phyloP scores from a whole-genome alignment of 306 rosid genomes.

The Rosa chinensis region DNA sequence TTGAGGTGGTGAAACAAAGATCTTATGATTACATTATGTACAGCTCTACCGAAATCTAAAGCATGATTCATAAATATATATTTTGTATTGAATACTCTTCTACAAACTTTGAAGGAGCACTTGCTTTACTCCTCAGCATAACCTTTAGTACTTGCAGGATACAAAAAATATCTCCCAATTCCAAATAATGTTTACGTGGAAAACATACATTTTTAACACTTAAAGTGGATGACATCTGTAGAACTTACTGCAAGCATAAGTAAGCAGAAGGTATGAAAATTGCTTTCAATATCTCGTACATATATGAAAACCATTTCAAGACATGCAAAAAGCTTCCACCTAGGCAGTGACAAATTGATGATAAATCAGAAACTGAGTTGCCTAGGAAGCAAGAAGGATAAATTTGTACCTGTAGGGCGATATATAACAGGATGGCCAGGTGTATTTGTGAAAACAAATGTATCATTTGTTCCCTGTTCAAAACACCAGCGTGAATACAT shows the following conservation, averaged over 20 bases:
- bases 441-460: constrained; percentile 77
- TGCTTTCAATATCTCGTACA: background rate
- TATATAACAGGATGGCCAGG: constrained; percentile 65
- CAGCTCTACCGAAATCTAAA: background rate
- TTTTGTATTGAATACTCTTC: background rate
- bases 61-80: background rate
- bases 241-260: background rate
- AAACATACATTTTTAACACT: background rate
- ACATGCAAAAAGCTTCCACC: background rate
- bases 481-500: constrained; percentile 20
- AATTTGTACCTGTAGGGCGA: constrained; percentile 83
- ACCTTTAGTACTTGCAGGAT: background rate
- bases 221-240: background rate
- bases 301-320: background rate
- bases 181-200: background rate
- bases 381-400: background rate
- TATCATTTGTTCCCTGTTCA: constrained; percentile 79
- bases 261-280: background rate
- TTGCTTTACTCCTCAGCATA: background rate
- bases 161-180: background rate
- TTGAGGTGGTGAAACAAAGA: background rate
- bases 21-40: background rate
- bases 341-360: background rate
- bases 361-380: background rate
- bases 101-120: background rate